Evolutionary conservation across 2,329 filamentous ascomycete species (phyloP), one percentile per base, ranked within the genome.

Genomic region (Dactylella cylindrospora): DNA sequence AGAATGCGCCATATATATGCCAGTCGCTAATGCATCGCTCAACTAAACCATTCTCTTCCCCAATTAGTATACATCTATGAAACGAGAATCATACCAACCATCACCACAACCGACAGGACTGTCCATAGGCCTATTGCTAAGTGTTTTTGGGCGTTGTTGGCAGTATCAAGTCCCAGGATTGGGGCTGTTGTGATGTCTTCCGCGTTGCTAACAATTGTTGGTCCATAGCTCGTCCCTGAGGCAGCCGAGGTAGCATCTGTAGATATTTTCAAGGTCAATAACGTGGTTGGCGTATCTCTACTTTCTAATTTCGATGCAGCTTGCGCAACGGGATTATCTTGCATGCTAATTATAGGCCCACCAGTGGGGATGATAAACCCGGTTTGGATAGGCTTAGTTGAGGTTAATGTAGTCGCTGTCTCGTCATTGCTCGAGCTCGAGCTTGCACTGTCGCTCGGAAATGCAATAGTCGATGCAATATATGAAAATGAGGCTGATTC

Each of bases 261-360:
- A 9, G 26, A 25, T 13, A 22, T 47, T 6, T 31, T 32, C 5
- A 33, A 15, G 3, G 44, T 54, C 4, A 44, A 44, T 6, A 62
- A 20, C 15, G 57, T 62, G 9, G 57, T 62, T 15, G 49, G 40
- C 8, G 26, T n/a, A n/a, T 29, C 29, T 10, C 39, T 33, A n/a
- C n/a, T 15, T n/a, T 25, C 17, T 31, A 40, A 2, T 17, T n/a
- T 51, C 26, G 36, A n/a, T 4, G 20, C 20, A 3, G n/a, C 26
- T 13, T 29, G 19, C n/a, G 22, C 17, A 28, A 32, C 41, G n/a
- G 13, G 32, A 9, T 45, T 28, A 7, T 25, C 40, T 8, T 17
- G 40, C 17, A 31, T 43, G n/a, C n/a, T n/a, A 23, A 22, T 22
- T 9, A 54, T 17, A 13, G 46, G 17, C 9, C 12, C 31, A 5